A percentile compares a stretch with the other conserved stretches of the same genome.
These are phyloP conservation scores for Hondaea fermentalgiana DNA, from an alignment of 108 stramenopile species.

Conservation along the genomic window DNA sequence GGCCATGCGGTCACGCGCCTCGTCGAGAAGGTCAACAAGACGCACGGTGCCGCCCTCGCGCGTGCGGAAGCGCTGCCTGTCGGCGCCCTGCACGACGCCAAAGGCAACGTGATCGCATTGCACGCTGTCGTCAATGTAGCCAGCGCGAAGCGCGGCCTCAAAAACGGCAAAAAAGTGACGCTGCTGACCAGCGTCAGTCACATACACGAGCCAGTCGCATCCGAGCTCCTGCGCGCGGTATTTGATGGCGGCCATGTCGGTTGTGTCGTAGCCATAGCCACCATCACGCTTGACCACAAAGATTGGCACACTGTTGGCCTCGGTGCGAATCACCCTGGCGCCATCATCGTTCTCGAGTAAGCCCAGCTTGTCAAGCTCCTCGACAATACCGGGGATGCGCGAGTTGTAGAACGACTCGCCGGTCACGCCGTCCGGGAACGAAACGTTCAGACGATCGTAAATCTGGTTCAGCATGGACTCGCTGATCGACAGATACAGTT, in stretches of 20 bases:
- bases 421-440: conserved; percentile 61
- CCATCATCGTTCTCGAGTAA: conserved; percentile 69
- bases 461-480: conserved; percentile 91
- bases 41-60: conserved; percentile 93
- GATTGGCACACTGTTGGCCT: conserved; percentile 68
- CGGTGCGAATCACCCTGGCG: conserved; percentile 80
- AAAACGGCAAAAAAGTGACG: conserved; percentile 91
- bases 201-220: conserved; percentile 77
- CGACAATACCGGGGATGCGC: conserved; percentile 84
- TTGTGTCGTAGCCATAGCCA: conserved; percentile 97
- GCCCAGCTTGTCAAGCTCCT: conserved; percentile 66
- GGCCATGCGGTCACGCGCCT: conserved; percentile 81
- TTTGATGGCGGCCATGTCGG: conserved; percentile 96
- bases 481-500: conserved; percentile 80
- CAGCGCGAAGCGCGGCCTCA: conserved; percentile 76
- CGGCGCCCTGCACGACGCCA: conserved; percentile 91
- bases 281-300: conserved; percentile 97
- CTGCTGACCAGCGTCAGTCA: conserved; percentile 92
- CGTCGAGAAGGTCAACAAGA: conserved; percentile 91
- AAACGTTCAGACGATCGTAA: conserved; percentile 86
- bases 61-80: conserved; percentile 96
- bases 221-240: conserved; percentile 70
- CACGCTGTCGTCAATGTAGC: conserved; percentile 64
- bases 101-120: conserved; percentile 92
- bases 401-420: conserved; percentile 99